Evolutionary conservation across 495 filamentous ascomycete species (phyloP).

Genomic region (Neurospora sp.): DNA sequence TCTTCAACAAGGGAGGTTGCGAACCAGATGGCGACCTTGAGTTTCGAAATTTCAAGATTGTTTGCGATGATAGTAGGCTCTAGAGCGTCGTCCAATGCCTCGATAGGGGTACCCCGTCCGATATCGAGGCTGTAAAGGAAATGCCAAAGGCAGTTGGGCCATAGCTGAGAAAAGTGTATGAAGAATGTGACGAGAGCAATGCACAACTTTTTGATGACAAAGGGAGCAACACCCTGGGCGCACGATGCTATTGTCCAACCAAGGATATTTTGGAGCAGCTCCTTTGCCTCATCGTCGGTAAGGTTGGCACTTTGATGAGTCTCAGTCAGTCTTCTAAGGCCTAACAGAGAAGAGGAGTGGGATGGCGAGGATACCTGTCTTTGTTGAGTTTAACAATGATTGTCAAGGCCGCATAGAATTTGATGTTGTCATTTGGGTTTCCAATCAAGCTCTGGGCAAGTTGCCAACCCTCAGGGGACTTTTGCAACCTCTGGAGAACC

Average conservation of each 20-base stretch:
- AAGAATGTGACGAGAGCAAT: constrained; percentile 74
- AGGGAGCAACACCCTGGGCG: constrained; percentile 43
- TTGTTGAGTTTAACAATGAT: constrained; percentile 87
- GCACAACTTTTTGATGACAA: constrained; percentile 77
- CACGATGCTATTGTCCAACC: constrained; percentile 55
- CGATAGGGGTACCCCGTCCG: constrained; percentile 36
- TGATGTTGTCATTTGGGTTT: constrained; percentile 56
- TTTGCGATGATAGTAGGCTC: constrained; percentile 43
- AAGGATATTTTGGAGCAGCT: constrained; percentile 61
- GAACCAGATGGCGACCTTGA: constrained; percentile 61
- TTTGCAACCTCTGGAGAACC: constrained; percentile 66
- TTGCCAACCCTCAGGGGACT: constrained; percentile 72
- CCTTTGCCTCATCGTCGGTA: constrained; percentile 46
- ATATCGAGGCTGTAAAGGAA: constrained; percentile 52
- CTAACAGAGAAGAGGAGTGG: neutral
- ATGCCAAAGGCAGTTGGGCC: constrained; percentile 60
- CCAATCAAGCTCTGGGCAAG: constrained; percentile 65
- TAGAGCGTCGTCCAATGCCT: constrained; percentile 41
- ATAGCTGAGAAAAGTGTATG: constrained; percentile 56
- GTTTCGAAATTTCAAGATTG: constrained; percentile 42
- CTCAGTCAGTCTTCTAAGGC: neutral
- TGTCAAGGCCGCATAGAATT: constrained; percentile 91
- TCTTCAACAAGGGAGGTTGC: constrained; percentile 66
- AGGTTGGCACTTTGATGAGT: constrained; percentile 43
- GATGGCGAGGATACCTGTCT: constrained; percentile 48